Conservation (phyloP, 1,284 basidiomycete genomes). For the Cutaneotrichosporon curvatum region DNA sequence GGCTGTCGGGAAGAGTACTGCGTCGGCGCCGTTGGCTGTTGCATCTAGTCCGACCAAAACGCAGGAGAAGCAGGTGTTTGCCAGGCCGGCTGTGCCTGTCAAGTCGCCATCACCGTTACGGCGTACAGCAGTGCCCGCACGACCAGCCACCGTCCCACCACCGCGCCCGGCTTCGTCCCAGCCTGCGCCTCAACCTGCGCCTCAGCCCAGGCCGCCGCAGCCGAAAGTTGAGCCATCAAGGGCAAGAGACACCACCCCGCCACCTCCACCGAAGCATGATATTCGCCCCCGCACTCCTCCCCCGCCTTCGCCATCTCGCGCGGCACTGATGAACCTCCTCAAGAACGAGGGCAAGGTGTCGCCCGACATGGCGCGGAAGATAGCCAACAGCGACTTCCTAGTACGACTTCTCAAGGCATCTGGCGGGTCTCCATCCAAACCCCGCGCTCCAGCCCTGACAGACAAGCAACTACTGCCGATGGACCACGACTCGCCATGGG, state of each 20-base stretch:
- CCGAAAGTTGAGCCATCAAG: slow-evolving; percentile 1
- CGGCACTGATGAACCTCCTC: slow-evolving; percentile 31
- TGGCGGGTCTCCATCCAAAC: not conserved
- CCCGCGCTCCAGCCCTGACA: not conserved
- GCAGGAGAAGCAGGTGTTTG: slow-evolving; percentile 3
- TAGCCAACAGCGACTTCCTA: slow-evolving; percentile 35
- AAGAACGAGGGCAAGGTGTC: slow-evolving; percentile 37
- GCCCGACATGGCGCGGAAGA: slow-evolving; percentile 32
- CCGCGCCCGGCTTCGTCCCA: too few relatives aligned
- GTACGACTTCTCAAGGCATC: slow-evolving; percentile 31
- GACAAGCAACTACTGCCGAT: not conserved
- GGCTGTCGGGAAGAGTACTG: slow-evolving; percentile 12
- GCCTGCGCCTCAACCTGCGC: not conserved
- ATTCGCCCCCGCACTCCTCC: slow-evolving; percentile 25
- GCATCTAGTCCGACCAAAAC: slow-evolving; percentile 3
- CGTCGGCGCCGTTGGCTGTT: slow-evolving; percentile 11
- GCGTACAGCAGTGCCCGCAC: not conserved
- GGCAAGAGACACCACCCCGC: slow-evolving; percentile 16
- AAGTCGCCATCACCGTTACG: slow-evolving; percentile 9
- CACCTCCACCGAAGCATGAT: slow-evolving; percentile 15
- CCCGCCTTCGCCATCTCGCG: slow-evolving; percentile 36
- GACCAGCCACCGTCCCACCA: not conserved
- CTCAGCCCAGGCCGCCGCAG: not conserved
- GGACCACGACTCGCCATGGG: not conserved
- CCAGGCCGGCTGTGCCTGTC: slow-evolving; percentile 4